A percentile compares a stretch with the other conserved stretches of the same genome.
Evolutionary conservation across 441 rosid genomes (phyloP).

Genomic region (Melastoma candidum): DNA sequence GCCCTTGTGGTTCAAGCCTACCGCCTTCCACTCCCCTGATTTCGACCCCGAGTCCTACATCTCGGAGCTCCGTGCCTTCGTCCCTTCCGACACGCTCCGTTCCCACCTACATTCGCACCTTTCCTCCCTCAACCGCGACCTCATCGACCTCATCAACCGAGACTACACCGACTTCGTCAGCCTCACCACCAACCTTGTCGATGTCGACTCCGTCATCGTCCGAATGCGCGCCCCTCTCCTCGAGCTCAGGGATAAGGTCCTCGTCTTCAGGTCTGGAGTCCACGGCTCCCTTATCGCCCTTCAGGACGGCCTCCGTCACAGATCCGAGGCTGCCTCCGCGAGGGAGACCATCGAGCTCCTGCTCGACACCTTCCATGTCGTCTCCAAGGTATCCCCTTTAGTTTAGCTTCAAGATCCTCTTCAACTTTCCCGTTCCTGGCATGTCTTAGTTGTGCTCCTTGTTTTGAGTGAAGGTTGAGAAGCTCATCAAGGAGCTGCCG

Average conservation of each 20-base stretch:
- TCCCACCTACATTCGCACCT: slow-evolving; percentile 79
- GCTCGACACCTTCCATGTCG: slow-evolving; percentile 86
- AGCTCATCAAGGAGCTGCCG: slow-evolving; percentile 86
- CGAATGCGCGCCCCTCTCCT: slow-evolving; percentile 90
- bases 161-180: slow-evolving; percentile 92
- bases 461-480: slow-evolving; percentile 62
- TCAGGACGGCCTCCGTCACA: slow-evolving; percentile 71
- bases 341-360: slow-evolving; percentile 78
- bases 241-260: slow-evolving; percentile 86
- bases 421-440: background rate
- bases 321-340: slow-evolving; percentile 84
- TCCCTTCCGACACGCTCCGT: slow-evolving; percentile 88
- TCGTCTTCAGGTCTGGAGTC: slow-evolving; percentile 58
- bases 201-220: slow-evolving; percentile 75
- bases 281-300: slow-evolving; percentile 59
- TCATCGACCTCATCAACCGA: slow-evolving; percentile 90
- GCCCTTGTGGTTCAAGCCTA: slow-evolving; percentile 91
- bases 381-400: slow-evolving; percentile 56
- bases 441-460: slow-evolving; percentile 3
- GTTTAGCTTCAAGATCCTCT: background rate
- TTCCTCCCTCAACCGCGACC: slow-evolving; percentile 82
- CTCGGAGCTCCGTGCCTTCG: slow-evolving; percentile 89
- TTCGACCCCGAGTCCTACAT: slow-evolving; percentile 89
- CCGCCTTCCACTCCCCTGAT: slow-evolving; percentile 64
- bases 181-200: slow-evolving; percentile 89